A percentile compares a stretch with the other conserved stretches of the same genome.
These are phyloP conservation scores for Waltiozyma sp. DNA, from an alignment of 1,139 yeast genomes.

Conservation along the genomic window DNA sequence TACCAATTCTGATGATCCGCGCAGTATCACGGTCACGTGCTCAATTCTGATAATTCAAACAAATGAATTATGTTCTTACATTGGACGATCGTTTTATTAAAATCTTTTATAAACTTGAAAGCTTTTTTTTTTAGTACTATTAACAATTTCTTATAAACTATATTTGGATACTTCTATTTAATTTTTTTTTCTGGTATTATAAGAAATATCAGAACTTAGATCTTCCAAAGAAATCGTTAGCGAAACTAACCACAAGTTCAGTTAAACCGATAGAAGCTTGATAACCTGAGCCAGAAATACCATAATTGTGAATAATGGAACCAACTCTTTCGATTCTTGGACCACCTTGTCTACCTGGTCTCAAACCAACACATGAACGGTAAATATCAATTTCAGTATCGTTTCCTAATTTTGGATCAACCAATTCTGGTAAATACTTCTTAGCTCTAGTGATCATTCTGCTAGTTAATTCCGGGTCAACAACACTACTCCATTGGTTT, in stretches of 20 bases:
- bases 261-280: constrained; percentile 61
- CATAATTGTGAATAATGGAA: constrained; percentile 50
- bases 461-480: constrained; percentile 34
- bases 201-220: constrained; percentile 8
- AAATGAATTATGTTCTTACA: too few relatives aligned
- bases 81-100: too few relatives aligned
- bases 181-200: too few relatives aligned
- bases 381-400: constrained; percentile 27
- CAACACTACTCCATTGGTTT: constrained; percentile 20
- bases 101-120: too few relatives aligned
- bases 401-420: constrained; percentile 24
- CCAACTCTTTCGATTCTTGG: constrained; percentile 36
- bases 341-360: constrained; percentile 60
- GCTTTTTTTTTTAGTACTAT: too few relatives aligned
- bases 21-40: too few relatives aligned
- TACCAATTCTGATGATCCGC: too few relatives aligned
- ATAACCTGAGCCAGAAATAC: constrained; percentile 65
- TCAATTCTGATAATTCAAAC: too few relatives aligned
- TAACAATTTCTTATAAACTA: too few relatives aligned
- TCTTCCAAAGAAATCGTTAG: constrained; percentile 8
- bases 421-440: constrained; percentile 42
- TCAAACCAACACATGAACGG: constrained; percentile 55
- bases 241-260: constrained; percentile 25
- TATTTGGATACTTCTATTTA: too few relatives aligned
- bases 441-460: constrained; percentile 35